These are phyloP conservation scores for Gremmenia infestans DNA, from an alignment of 2,329 filamentous ascomycete species.

Conservation along the genomic window DNA sequence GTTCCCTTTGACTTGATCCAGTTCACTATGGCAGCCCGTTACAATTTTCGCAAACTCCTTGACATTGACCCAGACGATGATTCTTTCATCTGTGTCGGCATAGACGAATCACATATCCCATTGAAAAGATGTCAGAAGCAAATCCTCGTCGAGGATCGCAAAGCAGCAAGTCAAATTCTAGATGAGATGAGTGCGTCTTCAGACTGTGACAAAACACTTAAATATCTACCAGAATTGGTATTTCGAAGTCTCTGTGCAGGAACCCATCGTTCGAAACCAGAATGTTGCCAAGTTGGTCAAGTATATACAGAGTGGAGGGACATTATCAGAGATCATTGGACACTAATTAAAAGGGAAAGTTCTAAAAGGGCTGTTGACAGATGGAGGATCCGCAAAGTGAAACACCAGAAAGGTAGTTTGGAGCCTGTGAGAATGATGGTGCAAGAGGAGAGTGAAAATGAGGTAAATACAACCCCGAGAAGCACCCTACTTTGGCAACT, in stretches of 20 bases:
- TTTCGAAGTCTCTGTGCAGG: neutral
- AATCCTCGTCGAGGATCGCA: neutral
- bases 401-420: neutral
- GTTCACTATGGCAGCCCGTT: neutral
- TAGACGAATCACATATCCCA: neutral
- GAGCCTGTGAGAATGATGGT: neutral
- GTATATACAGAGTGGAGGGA: slow-evolving; percentile 5
- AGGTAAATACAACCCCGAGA: neutral
- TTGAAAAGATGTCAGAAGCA: neutral
- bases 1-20: neutral
- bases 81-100: neutral
- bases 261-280: neutral
- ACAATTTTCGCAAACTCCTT: slow-evolving; percentile 2
- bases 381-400: slow-evolving; percentile 2
- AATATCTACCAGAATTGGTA: slow-evolving; percentile 3
- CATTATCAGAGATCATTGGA: slow-evolving; percentile 4
- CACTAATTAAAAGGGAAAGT: neutral
- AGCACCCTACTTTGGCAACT: neutral
- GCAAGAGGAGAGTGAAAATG: slow-evolving; percentile 1
- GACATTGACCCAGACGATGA: neutral
- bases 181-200: slow-evolving; percentile 1
- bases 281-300: neutral
- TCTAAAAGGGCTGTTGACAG: neutral
- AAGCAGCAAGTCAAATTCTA: neutral
- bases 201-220: neutral